Base-by-base conservation (phyloP, 108 stramenopile genomes). In the Nitzschia inconspicua region DNA sequence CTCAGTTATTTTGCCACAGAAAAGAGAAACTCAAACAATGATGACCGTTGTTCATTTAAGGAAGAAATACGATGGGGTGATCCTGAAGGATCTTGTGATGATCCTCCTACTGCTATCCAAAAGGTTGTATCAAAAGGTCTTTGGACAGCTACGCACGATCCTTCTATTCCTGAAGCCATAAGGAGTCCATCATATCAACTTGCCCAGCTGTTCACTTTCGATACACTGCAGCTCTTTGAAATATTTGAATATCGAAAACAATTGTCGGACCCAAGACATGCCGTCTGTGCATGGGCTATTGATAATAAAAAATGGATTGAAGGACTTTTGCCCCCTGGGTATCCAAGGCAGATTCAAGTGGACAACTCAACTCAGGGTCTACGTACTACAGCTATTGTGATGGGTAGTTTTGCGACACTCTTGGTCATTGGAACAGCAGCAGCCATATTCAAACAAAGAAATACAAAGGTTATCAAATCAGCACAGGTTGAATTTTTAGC, bases 1-100 rank as follows among this genome's bases (percentile, higher is more conserved):
- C n/a, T n/a, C n/a, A n/a, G n/a, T n/a, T n/a, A n/a, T n/a, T n/a
- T n/a, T n/a, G n/a, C n/a, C n/a, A n/a, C n/a, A n/a, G n/a, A n/a
- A n/a, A n/a, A n/a, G n/a, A n/a, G n/a, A n/a, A n/a, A n/a, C n/a
- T n/a, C n/a, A n/a, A n/a, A n/a, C n/a, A n/a, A n/a, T n/a, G n/a
- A n/a, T n/a, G n/a, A n/a, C n/a, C n/a, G n/a, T n/a, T n/a, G n/a
- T n/a, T n/a, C n/a, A n/a, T n/a, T n/a, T n/a, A n/a, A n/a, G n/a
- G n/a, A n/a, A n/a, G n/a, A n/a, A n/a, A n/a, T n/a, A n/a, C n/a
- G n/a, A n/a, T n/a, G n/a, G n/a, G n/a, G n/a, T n/a, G n/a, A n/a
- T n/a, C n/a, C n/a, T n/a, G 60, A 25, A 13, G 73, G 57, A 1
- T 67, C 63, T 10, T 79, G 78, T 65, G 58, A 59, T 23, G 30